Percentiles rank a stretch among this genome's conserved stretches.
phyloP scores from a whole-genome alignment of 345 rosid species.

The Populus deltoides region DNA sequence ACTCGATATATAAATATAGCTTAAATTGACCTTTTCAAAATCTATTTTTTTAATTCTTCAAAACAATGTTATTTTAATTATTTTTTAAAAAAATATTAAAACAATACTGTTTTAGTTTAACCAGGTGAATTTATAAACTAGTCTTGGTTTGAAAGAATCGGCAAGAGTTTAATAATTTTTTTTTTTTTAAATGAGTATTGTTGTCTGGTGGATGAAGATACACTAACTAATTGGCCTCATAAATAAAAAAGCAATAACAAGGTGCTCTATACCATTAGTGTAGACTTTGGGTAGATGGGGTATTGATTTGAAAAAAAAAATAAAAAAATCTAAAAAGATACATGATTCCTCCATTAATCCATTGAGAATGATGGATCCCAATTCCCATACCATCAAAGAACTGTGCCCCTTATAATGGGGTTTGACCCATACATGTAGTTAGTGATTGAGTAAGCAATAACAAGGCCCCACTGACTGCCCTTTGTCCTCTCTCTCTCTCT shows the following conservation, averaged over 20 bases:
- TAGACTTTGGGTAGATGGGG: background rate
- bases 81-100: too few species aligned
- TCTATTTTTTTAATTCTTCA: too few species aligned
- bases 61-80: too few species aligned
- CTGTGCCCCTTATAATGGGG: background rate
- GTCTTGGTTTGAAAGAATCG: too few species aligned
- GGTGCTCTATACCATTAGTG: background rate
- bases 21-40: too few species aligned
- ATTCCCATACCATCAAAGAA: background rate
- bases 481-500: background rate
- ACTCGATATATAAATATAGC: too few species aligned
- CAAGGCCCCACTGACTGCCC: background rate
- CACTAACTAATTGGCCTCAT: too few species aligned
- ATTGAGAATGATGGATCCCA: slow-evolving; percentile 3
- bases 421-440: background rate
- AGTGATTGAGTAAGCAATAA: background rate
- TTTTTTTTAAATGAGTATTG: too few species aligned
- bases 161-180: too few species aligned
- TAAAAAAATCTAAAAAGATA: background rate
- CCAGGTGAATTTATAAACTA: fast-evolving
- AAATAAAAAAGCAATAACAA: background rate
- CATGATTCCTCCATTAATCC: slow-evolving; percentile 10
- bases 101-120: too few species aligned
- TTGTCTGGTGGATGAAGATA: too few species aligned
- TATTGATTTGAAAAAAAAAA: background rate